These are phyloP conservation scores for Ceratocystis harringtonii DNA, from an alignment of 2,329 filamentous ascomycete genomes.

Conservation along the genomic window DNA sequence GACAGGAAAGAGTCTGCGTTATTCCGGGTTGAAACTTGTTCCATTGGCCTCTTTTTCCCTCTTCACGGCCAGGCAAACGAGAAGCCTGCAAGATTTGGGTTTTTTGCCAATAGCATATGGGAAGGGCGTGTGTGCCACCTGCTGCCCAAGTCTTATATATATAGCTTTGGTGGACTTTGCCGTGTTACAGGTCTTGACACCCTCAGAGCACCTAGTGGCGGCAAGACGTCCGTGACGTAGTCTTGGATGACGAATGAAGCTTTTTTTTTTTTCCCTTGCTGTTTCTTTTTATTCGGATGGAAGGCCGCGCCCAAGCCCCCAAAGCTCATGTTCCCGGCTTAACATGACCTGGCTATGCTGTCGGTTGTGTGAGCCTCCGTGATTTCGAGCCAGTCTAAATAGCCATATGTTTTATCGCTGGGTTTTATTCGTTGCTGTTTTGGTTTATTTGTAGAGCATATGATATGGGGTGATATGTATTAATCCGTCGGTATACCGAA, in stretches of 20 bases:
- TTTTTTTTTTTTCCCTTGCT: constrained; percentile 7
- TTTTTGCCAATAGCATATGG: background rate
- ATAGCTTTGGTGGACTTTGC: background rate
- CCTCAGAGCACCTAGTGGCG: background rate
- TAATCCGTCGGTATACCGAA: background rate
- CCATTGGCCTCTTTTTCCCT: too few relatives aligned
- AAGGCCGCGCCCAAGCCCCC: background rate
- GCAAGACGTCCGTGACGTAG: background rate
- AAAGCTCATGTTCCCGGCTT: background rate
- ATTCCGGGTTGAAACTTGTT: background rate
- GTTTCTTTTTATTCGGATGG: background rate
- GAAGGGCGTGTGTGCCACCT: background rate
- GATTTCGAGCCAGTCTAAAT: background rate
- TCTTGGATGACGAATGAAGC: background rate
- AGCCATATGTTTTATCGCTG: background rate
- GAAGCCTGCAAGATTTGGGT: background rate
- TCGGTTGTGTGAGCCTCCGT: background rate
- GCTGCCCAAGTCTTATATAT: background rate
- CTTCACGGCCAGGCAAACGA: background rate
- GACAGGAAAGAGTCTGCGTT: background rate
- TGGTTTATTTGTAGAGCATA: background rate
- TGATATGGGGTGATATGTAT: background rate
- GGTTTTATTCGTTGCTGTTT: background rate
- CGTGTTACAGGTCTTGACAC: constrained; percentile 8
- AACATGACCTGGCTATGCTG: background rate